Conservation (phyloP, 768 basidiomycete species). For the Lyophyllum semitale region DNA sequence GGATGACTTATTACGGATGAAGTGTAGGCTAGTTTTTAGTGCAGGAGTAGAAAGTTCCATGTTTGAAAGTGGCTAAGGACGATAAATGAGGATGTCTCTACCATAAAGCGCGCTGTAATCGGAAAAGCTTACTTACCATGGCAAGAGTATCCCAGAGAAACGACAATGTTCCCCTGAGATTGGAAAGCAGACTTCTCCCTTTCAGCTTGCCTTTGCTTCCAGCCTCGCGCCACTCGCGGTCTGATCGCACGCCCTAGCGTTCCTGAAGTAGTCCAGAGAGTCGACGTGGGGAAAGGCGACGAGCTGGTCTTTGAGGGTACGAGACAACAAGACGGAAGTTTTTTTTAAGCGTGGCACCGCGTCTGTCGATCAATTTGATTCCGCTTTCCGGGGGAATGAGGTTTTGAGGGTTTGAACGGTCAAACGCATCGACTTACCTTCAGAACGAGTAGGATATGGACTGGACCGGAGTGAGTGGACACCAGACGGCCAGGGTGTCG, state of each 20-base stretch:
- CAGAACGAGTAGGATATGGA: background rate
- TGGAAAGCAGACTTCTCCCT: background rate
- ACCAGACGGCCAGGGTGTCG: background rate
- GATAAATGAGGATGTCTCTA: background rate
- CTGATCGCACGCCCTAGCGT: background rate
- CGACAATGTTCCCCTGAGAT: constrained; percentile 4
- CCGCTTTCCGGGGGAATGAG: constrained; percentile 2
- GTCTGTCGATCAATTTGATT: constrained; percentile 15
- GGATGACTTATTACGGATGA: constrained; percentile 28
- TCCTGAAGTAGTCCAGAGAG: background rate
- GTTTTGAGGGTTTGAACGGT: background rate
- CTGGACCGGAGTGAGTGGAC: background rate
- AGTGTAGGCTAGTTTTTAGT: constrained; percentile 8
- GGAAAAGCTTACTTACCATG: constrained; percentile 14
- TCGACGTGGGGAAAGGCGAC: background rate
- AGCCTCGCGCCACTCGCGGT: constrained; percentile 1
- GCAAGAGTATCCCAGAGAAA: background rate
- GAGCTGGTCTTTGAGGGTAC: background rate
- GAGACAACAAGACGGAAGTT: constrained; percentile 12
- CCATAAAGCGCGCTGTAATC: constrained; percentile 8
- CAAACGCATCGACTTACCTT: background rate
- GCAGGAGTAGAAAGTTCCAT: constrained; percentile 11
- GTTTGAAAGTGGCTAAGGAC: constrained; percentile 6
- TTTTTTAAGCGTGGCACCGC: constrained; percentile 10
- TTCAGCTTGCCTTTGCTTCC: background rate